phyloP scores from a whole-genome alignment of 441 rosid genomes.

The Sinapis alba region DNA sequence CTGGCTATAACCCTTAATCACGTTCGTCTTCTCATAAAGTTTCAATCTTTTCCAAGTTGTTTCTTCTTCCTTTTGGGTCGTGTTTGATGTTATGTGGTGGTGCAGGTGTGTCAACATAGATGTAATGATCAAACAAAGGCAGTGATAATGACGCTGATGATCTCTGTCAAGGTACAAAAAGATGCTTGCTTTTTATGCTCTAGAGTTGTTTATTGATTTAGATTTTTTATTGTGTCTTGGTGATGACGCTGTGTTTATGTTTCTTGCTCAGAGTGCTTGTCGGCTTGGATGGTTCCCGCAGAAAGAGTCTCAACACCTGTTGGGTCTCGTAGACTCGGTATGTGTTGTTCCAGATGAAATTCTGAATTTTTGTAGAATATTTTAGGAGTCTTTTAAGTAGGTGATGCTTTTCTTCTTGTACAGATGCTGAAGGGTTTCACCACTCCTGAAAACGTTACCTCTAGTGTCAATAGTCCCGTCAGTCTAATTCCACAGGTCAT shows the following conservation, averaged over 20 bases:
- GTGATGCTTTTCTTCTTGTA: conserved; percentile 36
- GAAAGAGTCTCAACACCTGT: conserved; percentile 56
- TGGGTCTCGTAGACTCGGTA: conserved; percentile 64
- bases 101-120: conserved; percentile 55
- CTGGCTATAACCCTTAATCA: conserved; percentile 51
- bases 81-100: conserved; percentile 15
- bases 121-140: conserved; percentile 46
- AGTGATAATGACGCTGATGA: conserved; percentile 72
- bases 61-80: background rate
- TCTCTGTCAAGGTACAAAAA: conserved; percentile 74
- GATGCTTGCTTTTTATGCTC: too few relatives aligned
- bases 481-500: conserved; percentile 49
- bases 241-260: conserved; percentile 32
- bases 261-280: conserved; percentile 72
- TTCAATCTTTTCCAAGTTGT: background rate
- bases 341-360: conserved; percentile 29
- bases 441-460: conserved; percentile 42
- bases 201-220: too few relatives aligned
- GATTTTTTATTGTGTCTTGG: too few relatives aligned
- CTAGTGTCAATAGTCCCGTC: conserved; percentile 35
- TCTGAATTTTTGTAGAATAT: background rate
- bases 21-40: conserved; percentile 41
- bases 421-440: conserved; percentile 67
- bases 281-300: conserved; percentile 75
- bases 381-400: background rate